These are phyloP conservation scores for Larix kaempferi DNA, from an alignment of 75 land plant species.

Conservation along the genomic window DNA sequence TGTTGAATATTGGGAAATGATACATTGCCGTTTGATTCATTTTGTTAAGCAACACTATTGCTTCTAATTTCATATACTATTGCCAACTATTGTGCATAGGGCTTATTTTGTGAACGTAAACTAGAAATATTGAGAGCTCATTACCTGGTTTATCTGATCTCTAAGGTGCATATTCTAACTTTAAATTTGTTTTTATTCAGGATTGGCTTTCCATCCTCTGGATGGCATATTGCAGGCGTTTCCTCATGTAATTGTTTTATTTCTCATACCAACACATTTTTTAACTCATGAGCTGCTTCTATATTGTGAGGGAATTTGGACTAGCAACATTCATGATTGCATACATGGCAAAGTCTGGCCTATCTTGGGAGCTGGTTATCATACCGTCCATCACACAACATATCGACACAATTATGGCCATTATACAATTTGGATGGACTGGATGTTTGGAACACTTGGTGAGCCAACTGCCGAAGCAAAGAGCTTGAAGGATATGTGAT, in stretches of 20 bases:
- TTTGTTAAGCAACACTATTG: neutral
- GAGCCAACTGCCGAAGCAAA: slow-evolving; percentile 8
- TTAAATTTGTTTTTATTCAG: slow-evolving; percentile 22
- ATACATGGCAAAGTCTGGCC: slow-evolving; percentile 88
- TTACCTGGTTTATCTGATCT: neutral
- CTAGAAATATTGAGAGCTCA: neutral
- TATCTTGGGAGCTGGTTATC: slow-evolving; percentile 94
- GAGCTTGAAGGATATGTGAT: neutral
- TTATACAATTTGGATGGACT: slow-evolving; percentile 84
- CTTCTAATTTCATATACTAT: too few relatives aligned
- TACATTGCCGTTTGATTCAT: neutral
- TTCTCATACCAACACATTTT: slow-evolving; percentile 79
- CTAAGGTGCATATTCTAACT: neutral
- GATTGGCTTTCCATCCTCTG: slow-evolving; percentile 91
- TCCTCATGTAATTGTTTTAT: slow-evolving; percentile 80
- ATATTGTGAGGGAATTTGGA: slow-evolving; percentile 84
- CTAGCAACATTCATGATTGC: slow-evolving; percentile 94
- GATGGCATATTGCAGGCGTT: slow-evolving; percentile 18
- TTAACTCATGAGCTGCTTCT: slow-evolving; percentile 64
- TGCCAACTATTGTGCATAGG: neutral
- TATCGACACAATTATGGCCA: slow-evolving; percentile 94
- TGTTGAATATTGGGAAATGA: neutral
- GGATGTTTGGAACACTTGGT: slow-evolving; percentile 84
- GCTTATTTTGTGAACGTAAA: neutral
- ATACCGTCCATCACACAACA: slow-evolving; percentile 93